Evolutionary conservation across 2,329 filamentous ascomycete genomes (phyloP), one percentile per base, ranked within the genome.

Genomic region (Phaeosphaeria sp.): DNA sequence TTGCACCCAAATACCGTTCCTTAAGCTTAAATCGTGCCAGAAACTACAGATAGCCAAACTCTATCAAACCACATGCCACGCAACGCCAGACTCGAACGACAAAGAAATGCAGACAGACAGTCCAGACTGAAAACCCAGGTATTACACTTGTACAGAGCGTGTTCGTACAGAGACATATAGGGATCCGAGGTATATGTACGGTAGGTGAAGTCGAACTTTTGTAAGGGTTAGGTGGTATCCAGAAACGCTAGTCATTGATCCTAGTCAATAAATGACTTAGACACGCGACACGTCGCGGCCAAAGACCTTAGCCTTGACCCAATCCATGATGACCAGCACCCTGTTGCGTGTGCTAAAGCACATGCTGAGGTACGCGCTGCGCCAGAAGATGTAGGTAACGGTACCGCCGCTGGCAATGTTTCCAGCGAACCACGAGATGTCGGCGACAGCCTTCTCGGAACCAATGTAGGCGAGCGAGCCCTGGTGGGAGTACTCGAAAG

Each of bases 321-420:
- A 99, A 82, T 99, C 95, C 73, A 97, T 84, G 65, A 92, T 82
- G 70, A 99, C 95, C 51, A 99, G 86, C 69, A 98, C 87, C 77
- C 95, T 90, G 84, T 99, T 99, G 71, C 95, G 92, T 61, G 92
- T 93, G 88, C 93, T 98, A 80, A 99, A 99, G 87, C 94, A 97
- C 95, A 99, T 99, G 85, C 92, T 97, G 78, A 99, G 84, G 80
- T 99, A 99, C 54, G 94, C 95, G 76, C 91, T 96, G 78, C 93
- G 87, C 95, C 95, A 99, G 88, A 99, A 99, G 68, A 97, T 87
- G 82, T 96, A 99, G 55, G 95, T 99, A 80, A 98, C 83, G 72
- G 90, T 92, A 76, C 95, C 95, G 76, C 94, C 95, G 46, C 90
- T 92, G 61, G 95, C 94, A 71, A 99, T 86, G 83, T 98, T 99